Base-by-base conservation (phyloP, 371 early-diverging fungal genomes). In the Synchytrium microbalum region DNA sequence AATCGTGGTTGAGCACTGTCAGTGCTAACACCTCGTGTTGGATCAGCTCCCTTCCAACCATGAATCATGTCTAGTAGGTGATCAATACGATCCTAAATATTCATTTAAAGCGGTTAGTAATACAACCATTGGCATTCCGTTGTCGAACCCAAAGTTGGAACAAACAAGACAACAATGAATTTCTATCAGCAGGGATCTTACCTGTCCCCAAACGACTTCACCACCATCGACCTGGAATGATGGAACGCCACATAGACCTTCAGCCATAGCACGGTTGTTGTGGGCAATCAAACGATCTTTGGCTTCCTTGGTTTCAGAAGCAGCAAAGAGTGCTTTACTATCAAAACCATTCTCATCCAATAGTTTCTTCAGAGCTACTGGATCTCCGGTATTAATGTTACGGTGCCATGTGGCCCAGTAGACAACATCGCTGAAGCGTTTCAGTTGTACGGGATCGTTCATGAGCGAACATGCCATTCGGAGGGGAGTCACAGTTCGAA, bases 231-330 rank as follows among this genome's bases (percentile, higher is more conserved):
- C 67, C 46, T 57, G 60, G 62, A 52, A 72, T 16, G 55, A 59
- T 3, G 72, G 72, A 0, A 72, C 72, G 16, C 72, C 72, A 54
- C 70, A 72, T 19, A 65, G 19, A 2, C 69, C 69, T 31, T 52
- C 13, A 32, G 56, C 19, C 5, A 57, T 38, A 10, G 72, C 72
- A 46, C 57, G 23, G 19, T 57, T 53, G 38, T n/a, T 56, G 64
- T 72, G 68, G 59, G 59, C 54, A 30, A 58, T 23, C 58, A 72
- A 52, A 55, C 10, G 28, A 10, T 65, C 51, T 58, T 69, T 69
- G 26, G 54, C 60, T 23, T 30, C 57, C 16, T 24, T 51, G 14
- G 14, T 19, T 13, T n/a, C 27, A 23, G 56, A 58, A 3, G 26
- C 56, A 27, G 51, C 33, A 2, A 67, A 16, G 60, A 68, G 23